Base-by-base conservation (phyloP, 148 eudicot genomes). In the Cornus florida region DNA sequence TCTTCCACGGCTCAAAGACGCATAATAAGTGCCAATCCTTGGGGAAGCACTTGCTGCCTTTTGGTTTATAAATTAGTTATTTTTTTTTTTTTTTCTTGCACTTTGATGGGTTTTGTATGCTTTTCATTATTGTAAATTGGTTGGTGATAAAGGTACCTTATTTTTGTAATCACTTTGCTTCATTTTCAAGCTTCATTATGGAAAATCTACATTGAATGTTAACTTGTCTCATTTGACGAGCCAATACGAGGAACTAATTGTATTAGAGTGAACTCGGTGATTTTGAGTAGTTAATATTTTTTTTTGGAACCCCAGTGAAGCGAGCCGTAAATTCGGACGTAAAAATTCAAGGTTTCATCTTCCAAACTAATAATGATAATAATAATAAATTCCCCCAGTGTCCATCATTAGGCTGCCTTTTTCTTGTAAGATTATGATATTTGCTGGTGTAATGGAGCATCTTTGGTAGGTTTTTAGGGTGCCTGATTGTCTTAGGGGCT, bases 61-160 rank as follows among this genome's bases (percentile, higher is more conserved):
- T 67, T 50, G 41, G 23, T 67, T 31, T 43, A 22, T 23, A 62
- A 62, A 62, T 20, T 62, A 62, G 38, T 72, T 20, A n/a, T 70
- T 20, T 22, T 28, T 28, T 28, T 28, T 28, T 28, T 5, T 32
- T 24, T 72, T 50, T 0, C 48, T 50, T 24, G 50, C 23, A 13
- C 14, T 67, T 68, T 28, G 64, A 31, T 9, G 60, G 28, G 17
- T 39, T 75, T 41, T 23, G 22, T 39, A 7, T 31, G 28, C 64
- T 57, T 67, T 76, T 38, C 38, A 68, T 76, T 35, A 68, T 67
- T 67, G 62, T 65, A 67, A 33, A 17, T 76, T 59, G 68, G 39
- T 41, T 39, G 57, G 57, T 64, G 50, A 38, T 75, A 43, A 39
- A 22, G 65, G 12, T 2, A 2, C 7, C 11, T 0, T 24, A 1